These are phyloP conservation scores for Sporothrix protearum DNA, from an alignment of 2,329 filamentous ascomycete genomes.

Conservation along the genomic window DNA sequence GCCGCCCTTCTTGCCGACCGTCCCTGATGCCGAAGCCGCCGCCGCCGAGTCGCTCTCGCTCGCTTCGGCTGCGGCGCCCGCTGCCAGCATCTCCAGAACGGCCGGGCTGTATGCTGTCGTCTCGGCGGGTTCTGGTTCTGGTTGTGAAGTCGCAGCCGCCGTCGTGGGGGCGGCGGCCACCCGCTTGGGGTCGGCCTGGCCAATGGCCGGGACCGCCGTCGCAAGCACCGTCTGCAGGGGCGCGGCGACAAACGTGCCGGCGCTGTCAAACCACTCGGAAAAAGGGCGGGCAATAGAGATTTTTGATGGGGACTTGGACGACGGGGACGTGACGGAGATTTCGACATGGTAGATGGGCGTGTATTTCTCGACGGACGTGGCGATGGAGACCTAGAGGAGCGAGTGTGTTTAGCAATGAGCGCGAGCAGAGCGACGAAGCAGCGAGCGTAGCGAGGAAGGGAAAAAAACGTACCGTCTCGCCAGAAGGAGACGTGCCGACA, in stretches of 20 bases:
- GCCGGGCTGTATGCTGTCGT: conserved; percentile 38
- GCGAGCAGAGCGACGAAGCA: conserved; percentile 17
- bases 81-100: conserved; percentile 47
- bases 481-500: conserved; percentile 63
- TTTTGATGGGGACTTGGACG: conserved; percentile 39
- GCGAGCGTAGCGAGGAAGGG: not conserved
- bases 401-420: not conserved
- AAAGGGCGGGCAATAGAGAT: conserved; percentile 62
- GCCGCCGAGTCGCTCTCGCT: conserved; percentile 30
- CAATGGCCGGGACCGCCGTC: conserved; percentile 62
- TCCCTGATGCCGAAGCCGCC: conserved; percentile 28
- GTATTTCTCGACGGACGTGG: conserved; percentile 71
- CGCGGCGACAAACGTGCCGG: conserved; percentile 66
- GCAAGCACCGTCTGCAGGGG: conserved; percentile 79
- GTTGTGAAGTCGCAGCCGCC: conserved; percentile 35
- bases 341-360: conserved; percentile 75
- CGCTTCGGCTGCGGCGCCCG: conserved; percentile 29
- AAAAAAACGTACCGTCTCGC: conserved; percentile 35
- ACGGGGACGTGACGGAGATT: conserved; percentile 51
- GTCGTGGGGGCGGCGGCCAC: conserved; percentile 36
- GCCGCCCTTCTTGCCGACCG: conserved; percentile 40
- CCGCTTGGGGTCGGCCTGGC: conserved; percentile 60
- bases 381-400: conserved; percentile 63
- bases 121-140: conserved; percentile 39
- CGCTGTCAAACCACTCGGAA: conserved; percentile 70